Evolutionary conservation across 371 early-diverging fungal genomes (phyloP), one percentile per base, ranked within the genome.

Genomic region (Mucor plumbeus): DNA sequence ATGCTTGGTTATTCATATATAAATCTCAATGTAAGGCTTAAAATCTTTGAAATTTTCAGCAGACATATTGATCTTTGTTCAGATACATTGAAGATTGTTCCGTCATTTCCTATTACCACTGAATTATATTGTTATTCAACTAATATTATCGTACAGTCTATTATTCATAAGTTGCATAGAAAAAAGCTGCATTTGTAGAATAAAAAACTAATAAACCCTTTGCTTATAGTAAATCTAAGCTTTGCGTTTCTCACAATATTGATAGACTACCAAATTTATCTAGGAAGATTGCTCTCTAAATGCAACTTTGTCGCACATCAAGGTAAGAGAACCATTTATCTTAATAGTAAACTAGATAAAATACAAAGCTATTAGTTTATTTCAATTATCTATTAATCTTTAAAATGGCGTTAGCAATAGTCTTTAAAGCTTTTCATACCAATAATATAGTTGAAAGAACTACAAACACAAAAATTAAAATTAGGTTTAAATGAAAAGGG

Each of bases 101-200:
- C 35, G 14, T 14, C 34, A 7, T 61, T 48, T 17, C 47, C 61
- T 11, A 4, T 61, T 9, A 34, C 14, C 11, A 26, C 11, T 8
- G 61, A 48, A n/a, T 11, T 14, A 7, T 61, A 61, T 44, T 17
- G 47, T 17, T 43, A 43, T n/a, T 26, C 47, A 34, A 43, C 31
- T 3, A 34, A 34, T 33, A 15, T 61, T 15, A n/a, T 15, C 6
- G 33, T 61, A 7, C 33, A 48, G 7, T 34, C 14, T 4, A 5
- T 34, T 1, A 11, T 61, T 47, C 61, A 48, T 61, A 61, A 61
- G 61, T 61, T 21, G 14, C 36, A 57, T 57, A 13, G n/a, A n/a
- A 7, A 15, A 57, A 26, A 26, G 26, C 26, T n/a, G 17, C 7
- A 21, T 10, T 7, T 7, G 17, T 26, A 26, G 11, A 50, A 9